Evolutionary conservation across 2,329 filamentous ascomycete genomes (phyloP).

Genomic region (Cryphonectria radicalis): DNA sequence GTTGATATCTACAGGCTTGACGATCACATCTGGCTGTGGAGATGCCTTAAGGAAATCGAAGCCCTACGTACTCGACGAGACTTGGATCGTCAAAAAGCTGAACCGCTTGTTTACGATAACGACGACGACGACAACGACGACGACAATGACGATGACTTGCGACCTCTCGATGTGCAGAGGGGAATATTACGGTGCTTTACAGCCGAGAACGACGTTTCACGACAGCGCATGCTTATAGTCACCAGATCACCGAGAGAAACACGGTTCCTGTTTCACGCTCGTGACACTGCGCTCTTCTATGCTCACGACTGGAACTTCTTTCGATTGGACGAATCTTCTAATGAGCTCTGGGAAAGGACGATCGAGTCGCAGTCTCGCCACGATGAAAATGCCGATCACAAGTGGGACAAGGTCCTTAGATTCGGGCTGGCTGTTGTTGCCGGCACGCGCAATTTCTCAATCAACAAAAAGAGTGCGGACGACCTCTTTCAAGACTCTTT

Average conservation of each 20-base stretch:
- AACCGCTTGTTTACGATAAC: too few relatives aligned
- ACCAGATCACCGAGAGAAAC: slow-evolving; percentile 29
- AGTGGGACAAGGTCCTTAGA: slow-evolving; percentile 29
- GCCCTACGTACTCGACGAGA: not conserved
- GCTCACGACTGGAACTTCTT: slow-evolving; percentile 5
- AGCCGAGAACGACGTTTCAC: slow-evolving; percentile 20
- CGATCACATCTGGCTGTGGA: slow-evolving; percentile 32
- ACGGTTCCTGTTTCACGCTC: slow-evolving; percentile 30
- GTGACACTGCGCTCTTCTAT: slow-evolving; percentile 31
- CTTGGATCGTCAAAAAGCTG: too few relatives aligned
- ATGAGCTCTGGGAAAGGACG: slow-evolving; percentile 27
- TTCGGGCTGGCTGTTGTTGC: slow-evolving; percentile 23
- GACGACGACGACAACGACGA: not conserved
- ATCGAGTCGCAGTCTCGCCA: slow-evolving; percentile 25
- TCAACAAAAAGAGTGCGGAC: not conserved
- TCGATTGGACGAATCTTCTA: not conserved
- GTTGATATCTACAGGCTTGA: slow-evolving; percentile 26
- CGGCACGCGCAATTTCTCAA: not conserved
- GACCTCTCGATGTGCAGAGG: slow-evolving; percentile 15
- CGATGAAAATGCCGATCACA: slow-evolving; percentile 16
- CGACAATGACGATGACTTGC: not conserved
- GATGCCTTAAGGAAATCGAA: slow-evolving; percentile 24
- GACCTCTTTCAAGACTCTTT: not conserved
- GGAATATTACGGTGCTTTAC: slow-evolving; percentile 28
- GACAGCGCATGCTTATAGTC: slow-evolving; percentile 30